Evolutionary conservation across 768 basidiomycete species (phyloP).

Genomic region (Trametes villosa): DNA sequence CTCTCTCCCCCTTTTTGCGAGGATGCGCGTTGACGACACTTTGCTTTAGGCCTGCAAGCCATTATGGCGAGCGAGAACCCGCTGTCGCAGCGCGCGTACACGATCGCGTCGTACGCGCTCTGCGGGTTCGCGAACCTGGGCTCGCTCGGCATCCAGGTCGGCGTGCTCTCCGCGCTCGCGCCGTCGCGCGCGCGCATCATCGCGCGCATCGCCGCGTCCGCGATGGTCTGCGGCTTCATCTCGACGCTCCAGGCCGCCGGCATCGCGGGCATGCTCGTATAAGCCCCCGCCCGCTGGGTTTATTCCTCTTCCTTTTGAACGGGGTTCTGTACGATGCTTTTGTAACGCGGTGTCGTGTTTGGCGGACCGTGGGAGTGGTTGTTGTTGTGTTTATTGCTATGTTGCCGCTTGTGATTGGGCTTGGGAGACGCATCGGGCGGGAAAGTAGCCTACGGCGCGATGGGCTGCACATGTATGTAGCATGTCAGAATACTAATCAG

Average conservation of each 20-base stretch:
- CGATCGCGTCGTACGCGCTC: constrained; percentile 84
- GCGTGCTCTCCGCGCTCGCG: constrained; percentile 71
- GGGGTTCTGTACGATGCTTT: no score
- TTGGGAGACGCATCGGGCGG: no score
- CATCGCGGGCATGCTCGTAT: constrained; percentile 34
- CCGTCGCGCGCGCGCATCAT: constrained; percentile 73
- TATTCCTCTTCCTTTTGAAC: neutral
- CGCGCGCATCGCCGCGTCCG: constrained; percentile 66
- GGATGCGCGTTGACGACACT: constrained; percentile 5
- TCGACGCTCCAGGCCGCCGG: constrained; percentile 44
- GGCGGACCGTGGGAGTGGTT: no score
- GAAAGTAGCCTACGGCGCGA: no score
- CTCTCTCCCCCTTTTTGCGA: neutral
- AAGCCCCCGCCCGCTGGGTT: neutral
- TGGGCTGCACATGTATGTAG: no score
- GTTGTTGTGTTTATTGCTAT: no score
- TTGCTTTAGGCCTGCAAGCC: constrained; percentile 47
- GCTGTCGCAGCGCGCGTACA: constrained; percentile 73
- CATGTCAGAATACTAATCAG: no score
- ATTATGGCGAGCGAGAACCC: constrained; percentile 51
- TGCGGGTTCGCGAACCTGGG: constrained; percentile 92
- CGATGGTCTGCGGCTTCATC: constrained; percentile 73
- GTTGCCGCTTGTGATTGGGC: no score
- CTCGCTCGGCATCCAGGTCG: constrained; percentile 86
- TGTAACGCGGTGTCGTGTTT: neutral